These are phyloP conservation scores for Parascedosporium putredinis DNA, from an alignment of 2,329 filamentous ascomycete genomes.

Conservation along the genomic window DNA sequence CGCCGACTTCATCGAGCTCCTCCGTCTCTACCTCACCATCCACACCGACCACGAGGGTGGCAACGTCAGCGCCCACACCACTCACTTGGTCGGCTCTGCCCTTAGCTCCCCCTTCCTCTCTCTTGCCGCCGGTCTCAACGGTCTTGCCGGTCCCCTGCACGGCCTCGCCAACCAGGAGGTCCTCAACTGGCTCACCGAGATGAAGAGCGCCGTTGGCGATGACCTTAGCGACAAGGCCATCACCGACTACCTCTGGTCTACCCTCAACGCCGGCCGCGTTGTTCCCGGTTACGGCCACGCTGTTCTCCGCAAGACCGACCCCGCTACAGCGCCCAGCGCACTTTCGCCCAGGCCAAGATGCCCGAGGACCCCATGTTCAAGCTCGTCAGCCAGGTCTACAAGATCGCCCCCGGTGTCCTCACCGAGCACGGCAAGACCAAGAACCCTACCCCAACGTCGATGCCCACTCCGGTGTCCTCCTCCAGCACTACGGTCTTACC, in stretches of 20 bases:
- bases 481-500: conserved; percentile 98
- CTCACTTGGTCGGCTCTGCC: conserved; percentile 91
- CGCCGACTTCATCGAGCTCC: conserved; percentile 93
- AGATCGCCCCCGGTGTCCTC: conserved; percentile 94
- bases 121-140: conserved; percentile 90
- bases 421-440: conserved; percentile 99
- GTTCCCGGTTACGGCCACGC: conserved; percentile 98
- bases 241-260: conserved; percentile 97
- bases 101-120: conserved; percentile 97
- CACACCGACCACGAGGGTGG: conserved; percentile 99
- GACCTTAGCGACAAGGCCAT: conserved; percentile 95
- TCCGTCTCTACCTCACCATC: conserved; percentile 98
- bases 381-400: conserved; percentile 99
- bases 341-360: conserved; percentile 87
- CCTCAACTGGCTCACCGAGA: conserved; percentile 96
- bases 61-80: conserved; percentile 97
- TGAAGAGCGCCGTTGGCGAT: conserved; percentile 91
- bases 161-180: conserved; percentile 99
- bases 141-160: conserved; percentile 95
- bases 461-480: conserved; percentile 95
- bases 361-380: conserved; percentile 99
- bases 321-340: conserved; percentile 95
- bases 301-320: conserved; percentile 98
- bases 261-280: conserved; percentile 89
- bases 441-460: conserved; percentile 99